These are phyloP conservation scores for Cladophialophora immunda DNA, from an alignment of 2,329 filamentous ascomycete species.

Conservation along the genomic window DNA sequence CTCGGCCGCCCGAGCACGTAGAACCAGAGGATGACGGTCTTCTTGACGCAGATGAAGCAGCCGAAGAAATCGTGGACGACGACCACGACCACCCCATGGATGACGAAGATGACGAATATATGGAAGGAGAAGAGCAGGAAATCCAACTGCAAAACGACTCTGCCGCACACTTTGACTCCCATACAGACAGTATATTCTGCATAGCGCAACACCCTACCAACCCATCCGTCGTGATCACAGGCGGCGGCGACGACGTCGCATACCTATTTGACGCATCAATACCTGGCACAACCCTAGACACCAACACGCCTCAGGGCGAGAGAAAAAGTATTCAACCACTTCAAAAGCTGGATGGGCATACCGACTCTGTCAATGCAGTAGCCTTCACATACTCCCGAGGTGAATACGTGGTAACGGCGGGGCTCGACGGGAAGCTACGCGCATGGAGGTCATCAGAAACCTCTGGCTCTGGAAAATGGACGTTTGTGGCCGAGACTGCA, in stretches of 20 bases:
- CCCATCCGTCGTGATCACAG: constrained; percentile 82
- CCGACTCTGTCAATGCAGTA: constrained; percentile 87
- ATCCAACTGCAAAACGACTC: constrained; percentile 90
- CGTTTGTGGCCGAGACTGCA: constrained; percentile 77
- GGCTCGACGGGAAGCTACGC: constrained; percentile 83
- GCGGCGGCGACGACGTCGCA: constrained; percentile 84
- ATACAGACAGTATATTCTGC: constrained; percentile 91
- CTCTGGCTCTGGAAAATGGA: constrained; percentile 62
- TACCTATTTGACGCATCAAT: constrained; percentile 81
- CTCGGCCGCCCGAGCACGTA: constrained; percentile 42
- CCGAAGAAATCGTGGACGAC: constrained; percentile 74
- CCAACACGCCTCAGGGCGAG: constrained; percentile 67
- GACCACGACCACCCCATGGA: constrained; percentile 75
- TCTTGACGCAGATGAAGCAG: constrained; percentile 78
- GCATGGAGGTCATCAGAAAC: constrained; percentile 67
- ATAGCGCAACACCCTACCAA: constrained; percentile 90
- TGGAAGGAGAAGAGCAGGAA: constrained; percentile 67
- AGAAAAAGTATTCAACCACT: constrained; percentile 70
- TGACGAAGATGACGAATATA: constrained; percentile 67
- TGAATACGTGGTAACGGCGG: constrained; percentile 84
- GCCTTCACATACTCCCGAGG: constrained; percentile 84
- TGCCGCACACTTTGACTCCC: constrained; percentile 86
- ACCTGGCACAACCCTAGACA: constrained; percentile 71
- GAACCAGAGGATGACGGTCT: constrained; percentile 71
- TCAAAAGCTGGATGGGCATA: constrained; percentile 85